Base-by-base conservation (phyloP, 495 filamentous ascomycete genomes). In the Letharia lupina region DNA sequence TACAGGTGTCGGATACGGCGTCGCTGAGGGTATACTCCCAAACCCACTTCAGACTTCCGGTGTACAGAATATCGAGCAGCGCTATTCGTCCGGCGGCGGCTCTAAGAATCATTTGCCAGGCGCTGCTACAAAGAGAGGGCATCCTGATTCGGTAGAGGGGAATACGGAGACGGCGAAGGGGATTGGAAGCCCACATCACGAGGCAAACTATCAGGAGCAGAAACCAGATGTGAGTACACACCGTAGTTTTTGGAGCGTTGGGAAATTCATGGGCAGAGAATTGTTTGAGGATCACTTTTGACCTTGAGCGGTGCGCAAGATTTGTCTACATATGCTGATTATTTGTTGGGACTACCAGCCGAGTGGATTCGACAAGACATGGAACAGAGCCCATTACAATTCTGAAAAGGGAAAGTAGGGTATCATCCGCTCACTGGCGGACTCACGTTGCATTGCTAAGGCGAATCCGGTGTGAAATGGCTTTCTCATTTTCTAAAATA, bases 51-150 rank as follows among this genome's bases (percentile, higher is more conserved):
- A 60, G 15, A 72, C 73, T 9, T n/a, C 42, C 39, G 73, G 66
- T 13, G 71, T 74, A 8, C 7, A 67, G 48, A 75, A 76, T 63
- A 76, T 76, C 48, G 73, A 75, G 60, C 66, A 71, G 37, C 69
- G 69, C 20, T 76, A 69, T 37, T 70, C 68, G 15, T 52, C 71
- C 63, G 74, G 70, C 28, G 74, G 73, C 39, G 75, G 68, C 62
- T 60, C 67, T n/a, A 65, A 61, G 20, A 69, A 68, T 45, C 72
- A 75, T 47, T 65, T 65, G 37, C 73, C 74, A 2, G 75, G 66
- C 37, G 42, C 52, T 10, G 71, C 69, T 18, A 67, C 69, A 12
- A 61, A 62, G 67, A 64, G 45, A n/a, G 73, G 63, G 59, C 57
- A 64, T 23, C 60, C 12, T 42, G 69, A 75, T 35, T 59, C 70